Base-by-base conservation (phyloP, 148 eudicot species). In the Fallopia convolvulus region DNA sequence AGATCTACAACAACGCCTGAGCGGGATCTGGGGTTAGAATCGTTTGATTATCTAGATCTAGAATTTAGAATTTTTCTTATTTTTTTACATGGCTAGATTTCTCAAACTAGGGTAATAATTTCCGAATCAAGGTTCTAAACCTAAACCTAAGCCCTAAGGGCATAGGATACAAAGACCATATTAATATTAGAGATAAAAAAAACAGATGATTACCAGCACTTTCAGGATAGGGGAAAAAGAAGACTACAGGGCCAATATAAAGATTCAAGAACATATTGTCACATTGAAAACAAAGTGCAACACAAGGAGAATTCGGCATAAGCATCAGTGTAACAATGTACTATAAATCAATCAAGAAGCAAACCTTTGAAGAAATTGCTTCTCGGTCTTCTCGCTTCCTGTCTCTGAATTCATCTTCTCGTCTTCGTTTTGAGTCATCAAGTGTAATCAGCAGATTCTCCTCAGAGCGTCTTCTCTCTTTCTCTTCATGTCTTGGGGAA, bases 341-440 rank as follows among this genome's bases (percentile, higher is more conserved):
- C 5, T 46, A 39, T 42, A 41, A 36, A 42, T 60, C 41, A 36
- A 42, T 60, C 41, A 47, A 48, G 75, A 23, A 72, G 30, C 82
- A 76, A 85, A 95, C 99, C 97, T 92, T 93, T 26, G 78, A 58
- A 1, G 83, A 72, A 14, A 82, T 52, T 32, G 77, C 83, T 53
- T 95, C 99, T 68, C 99, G 81, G 75, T 95, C 99, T 75, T 95
- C 99, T 60, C 99, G 86, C 82, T 95, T 95, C 81, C 99, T 87
- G 36, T 95, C 99, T 78, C 93, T 87, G 75, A 92, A 76, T 53
- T 93, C 97, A 75, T 95, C 99, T 80, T 95, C 99, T 85, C 97
- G 89, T 82, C 97, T 86, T 56, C 99, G 91, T 73, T 91, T 95
- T n/a, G 87, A 70, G 58, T 95, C 99, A 83, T 93, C 97, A 61